Evolutionary conservation across 1,139 yeast genomes (phyloP).

Genomic region (Debaryomycetaceae sp.): DNA sequence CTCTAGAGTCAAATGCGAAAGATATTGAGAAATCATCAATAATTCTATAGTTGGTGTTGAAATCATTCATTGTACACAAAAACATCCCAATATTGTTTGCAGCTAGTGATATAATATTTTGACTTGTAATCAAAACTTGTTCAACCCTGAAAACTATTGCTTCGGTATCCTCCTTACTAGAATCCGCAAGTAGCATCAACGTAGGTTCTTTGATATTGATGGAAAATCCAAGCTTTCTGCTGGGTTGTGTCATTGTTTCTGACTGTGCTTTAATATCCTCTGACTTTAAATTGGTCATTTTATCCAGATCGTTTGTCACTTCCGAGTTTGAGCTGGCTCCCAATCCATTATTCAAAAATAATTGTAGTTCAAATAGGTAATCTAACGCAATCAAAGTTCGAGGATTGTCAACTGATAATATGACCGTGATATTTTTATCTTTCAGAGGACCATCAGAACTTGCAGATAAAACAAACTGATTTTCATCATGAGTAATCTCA

Average conservation of each 20-base stretch:
- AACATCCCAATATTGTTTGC: constrained; percentile 86
- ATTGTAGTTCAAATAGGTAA: constrained; percentile 72
- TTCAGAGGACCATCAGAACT: constrained; percentile 40
- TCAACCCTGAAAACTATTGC: constrained; percentile 89
- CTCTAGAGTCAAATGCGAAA: constrained; percentile 68
- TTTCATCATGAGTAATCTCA: constrained; percentile 52
- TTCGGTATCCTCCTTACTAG: constrained; percentile 64
- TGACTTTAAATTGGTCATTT: neutral
- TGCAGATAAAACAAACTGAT: constrained; percentile 67
- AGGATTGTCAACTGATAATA: constrained; percentile 77
- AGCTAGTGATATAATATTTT: constrained; percentile 61
- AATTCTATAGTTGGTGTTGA: constrained; percentile 59
- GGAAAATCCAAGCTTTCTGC: constrained; percentile 45
- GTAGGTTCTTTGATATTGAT: constrained; percentile 78
- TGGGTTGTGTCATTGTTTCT: constrained; percentile 9
- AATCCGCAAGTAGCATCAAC: constrained; percentile 76
- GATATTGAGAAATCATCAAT: constrained; percentile 88
- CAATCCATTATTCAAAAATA: constrained; percentile 50
- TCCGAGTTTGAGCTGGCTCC: constrained; percentile 15
- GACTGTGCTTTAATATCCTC: neutral
- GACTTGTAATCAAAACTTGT: constrained; percentile 70
- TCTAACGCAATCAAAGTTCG: constrained; percentile 79
- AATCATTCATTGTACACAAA: constrained; percentile 68
- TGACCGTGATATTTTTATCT: constrained; percentile 43
- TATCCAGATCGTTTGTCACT: constrained; percentile 1